Conservation (phyloP, 179 eudicot species). For the Heliamphora pulchella region DNA sequence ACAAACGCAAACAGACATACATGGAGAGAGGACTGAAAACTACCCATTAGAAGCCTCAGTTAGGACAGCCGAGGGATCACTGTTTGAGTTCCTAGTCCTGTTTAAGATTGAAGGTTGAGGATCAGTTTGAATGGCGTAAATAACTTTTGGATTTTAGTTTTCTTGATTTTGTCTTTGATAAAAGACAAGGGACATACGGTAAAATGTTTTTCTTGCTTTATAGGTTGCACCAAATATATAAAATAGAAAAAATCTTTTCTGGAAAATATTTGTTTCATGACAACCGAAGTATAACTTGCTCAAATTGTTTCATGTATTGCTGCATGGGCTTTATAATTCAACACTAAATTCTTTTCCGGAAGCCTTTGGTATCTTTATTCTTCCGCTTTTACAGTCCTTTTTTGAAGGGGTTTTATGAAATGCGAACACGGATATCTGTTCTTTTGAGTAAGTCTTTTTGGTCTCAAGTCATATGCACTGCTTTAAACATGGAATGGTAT, state of each 20-base stretch:
- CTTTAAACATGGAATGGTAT: not conserved
- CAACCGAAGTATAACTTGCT: not conserved
- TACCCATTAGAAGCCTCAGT: no score
- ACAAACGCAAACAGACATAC: no score
- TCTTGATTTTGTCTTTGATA: not conserved
- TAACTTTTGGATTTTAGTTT: not conserved
- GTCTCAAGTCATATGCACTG: not conserved
- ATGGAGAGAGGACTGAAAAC: no score
- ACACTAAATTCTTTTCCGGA: not conserved
- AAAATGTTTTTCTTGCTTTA: not conserved
- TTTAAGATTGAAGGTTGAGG: not conserved
- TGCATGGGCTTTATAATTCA: not conserved
- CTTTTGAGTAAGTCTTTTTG: not conserved
- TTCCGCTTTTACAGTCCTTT: not conserved
- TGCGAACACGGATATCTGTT: not conserved
- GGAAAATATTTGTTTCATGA: not conserved
- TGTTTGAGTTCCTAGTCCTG: not conserved
- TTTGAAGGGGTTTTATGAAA: not conserved
- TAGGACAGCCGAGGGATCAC: no score
- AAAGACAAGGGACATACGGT: not conserved
- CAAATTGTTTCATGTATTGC: not conserved
- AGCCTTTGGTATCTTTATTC: not conserved
- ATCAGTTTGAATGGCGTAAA: not conserved
- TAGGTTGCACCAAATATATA: not conserved
- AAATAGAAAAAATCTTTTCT: not conserved